These are phyloP conservation scores for Mrakiaceae sp. DNA, from an alignment of 1,284 basidiomycete species.

Conservation along the genomic window DNA sequence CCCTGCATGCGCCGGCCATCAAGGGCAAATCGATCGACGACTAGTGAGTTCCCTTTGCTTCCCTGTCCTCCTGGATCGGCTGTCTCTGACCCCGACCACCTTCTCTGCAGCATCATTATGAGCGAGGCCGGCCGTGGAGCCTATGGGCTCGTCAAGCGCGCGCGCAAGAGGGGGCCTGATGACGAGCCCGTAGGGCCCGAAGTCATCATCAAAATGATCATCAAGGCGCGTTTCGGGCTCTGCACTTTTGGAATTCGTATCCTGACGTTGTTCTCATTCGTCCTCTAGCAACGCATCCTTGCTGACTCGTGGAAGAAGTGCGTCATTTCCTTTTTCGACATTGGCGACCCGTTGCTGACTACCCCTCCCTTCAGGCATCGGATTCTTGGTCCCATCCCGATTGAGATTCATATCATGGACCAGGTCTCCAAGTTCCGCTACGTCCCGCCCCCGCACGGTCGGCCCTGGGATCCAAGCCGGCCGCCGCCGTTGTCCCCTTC, in stretches of 20 bases:
- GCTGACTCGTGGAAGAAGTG: slow-evolving; percentile 96
- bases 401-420: slow-evolving; percentile 95
- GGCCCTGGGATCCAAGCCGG: slow-evolving; percentile 62
- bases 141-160: slow-evolving; percentile 77
- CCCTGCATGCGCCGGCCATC: too few species aligned
- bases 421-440: slow-evolving; percentile 65
- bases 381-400: slow-evolving; percentile 87
- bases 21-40: slow-evolving; percentile 13
- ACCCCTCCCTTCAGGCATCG: slow-evolving; percentile 48
- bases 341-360: neutral
- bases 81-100: neutral
- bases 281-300: slow-evolving; percentile 52
- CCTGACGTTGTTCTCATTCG: too few species aligned
- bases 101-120: slow-evolving; percentile 1
- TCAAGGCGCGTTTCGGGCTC: slow-evolving; percentile 45
- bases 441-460: slow-evolving; percentile 51
- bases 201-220: slow-evolving; percentile 92
- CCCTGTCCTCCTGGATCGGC: neutral
- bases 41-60: neutral
- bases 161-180: slow-evolving; percentile 60
- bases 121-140: slow-evolving; percentile 12
- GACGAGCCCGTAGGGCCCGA: slow-evolving; percentile 55
- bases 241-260: slow-evolving; percentile 34
- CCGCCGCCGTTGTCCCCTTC: neutral
- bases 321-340: slow-evolving; percentile 10